Evolutionary conservation across 2,329 filamentous ascomycete species (phyloP), one percentile per base, ranked within the genome.

Genomic region (Didymella exigua): DNA sequence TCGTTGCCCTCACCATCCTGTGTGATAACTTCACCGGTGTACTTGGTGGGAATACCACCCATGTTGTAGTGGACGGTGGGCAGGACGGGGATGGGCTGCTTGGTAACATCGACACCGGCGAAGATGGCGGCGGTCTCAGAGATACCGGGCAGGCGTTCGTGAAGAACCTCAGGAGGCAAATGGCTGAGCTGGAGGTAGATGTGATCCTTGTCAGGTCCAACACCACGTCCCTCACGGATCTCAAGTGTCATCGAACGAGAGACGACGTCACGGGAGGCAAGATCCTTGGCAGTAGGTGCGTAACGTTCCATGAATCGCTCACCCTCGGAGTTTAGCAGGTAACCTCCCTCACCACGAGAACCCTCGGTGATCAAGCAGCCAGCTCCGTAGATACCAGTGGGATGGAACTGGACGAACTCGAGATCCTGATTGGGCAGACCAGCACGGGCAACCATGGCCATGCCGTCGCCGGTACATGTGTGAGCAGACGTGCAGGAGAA

Each of bases 301-400:
- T 99, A 99, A 74, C 93, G 88, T 82, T 98, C 93, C 93, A 99
- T 99, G 82, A 99, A 99, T 72, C 93, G 90, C 82, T 98, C 95
- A 81, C 93, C 93, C 84, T 98, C 90, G 5, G 90, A 92, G 86
- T 99, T 99, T 66, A 98, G 86, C 46, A 99, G 86, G 78, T 97
- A 98, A 73, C 93, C 93, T 84, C 93, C 93, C 84, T 98, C 95
- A 82, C 95, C 95, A 84, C 95, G 91, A 68, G 93, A 91, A 70
- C 93, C 93, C 81, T 99, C 93, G 11, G 95, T 98, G 75, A 99
- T 99, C 84, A 99, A 82, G 80, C 93, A 73, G 65, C 93, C 93
- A 71, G 93, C 95, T 72, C 95, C 95, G 78, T 99, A 99, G 80
- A 99, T 98, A 86, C 93, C 93, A 65, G 93, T 97, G 52, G 93